Percentiles rank a stretch among this genome's conserved stretches.
Evolutionary conservation across 2,329 filamentous ascomycete genomes (phyloP).

Genomic region (Xylariaceae sp.): DNA sequence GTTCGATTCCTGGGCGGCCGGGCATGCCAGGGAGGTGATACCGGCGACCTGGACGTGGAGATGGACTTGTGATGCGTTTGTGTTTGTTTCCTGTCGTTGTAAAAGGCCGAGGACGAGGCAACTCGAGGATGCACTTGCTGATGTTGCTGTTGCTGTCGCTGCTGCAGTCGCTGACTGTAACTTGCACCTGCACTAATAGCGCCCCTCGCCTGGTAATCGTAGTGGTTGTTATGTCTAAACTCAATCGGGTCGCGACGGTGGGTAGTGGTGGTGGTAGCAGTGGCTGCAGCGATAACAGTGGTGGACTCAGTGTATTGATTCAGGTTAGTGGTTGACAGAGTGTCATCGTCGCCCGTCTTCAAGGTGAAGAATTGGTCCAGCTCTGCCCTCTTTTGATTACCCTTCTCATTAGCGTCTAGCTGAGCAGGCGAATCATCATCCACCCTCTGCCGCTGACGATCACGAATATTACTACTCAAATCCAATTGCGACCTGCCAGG

Average conservation of each 20-base stretch:
- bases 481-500: not conserved
- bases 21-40: not conserved
- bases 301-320: not conserved
- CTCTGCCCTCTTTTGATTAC: conserved; percentile 1
- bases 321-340: not conserved
- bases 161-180: conserved; percentile 4
- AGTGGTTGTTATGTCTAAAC: conserved; percentile 5
- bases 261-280: not conserved
- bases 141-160: not conserved
- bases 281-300: conserved; percentile 1
- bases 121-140: conserved; percentile 4
- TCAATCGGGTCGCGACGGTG: conserved; percentile 8
- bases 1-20: conserved; percentile 1
- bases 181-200: not conserved
- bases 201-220: not conserved
- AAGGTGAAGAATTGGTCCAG: not conserved
- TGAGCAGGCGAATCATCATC: not conserved
- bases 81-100: too few relatives aligned
- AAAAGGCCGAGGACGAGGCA: conserved; percentile 9
- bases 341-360: not conserved
- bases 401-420: not conserved
- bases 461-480: not conserved
- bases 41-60: conserved; percentile 1
- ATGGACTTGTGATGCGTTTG: not conserved
- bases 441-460: conserved; percentile 1